Base-by-base conservation (phyloP, 495 filamentous ascomycete species). In the Saxispiralis lemnorum region DNA sequence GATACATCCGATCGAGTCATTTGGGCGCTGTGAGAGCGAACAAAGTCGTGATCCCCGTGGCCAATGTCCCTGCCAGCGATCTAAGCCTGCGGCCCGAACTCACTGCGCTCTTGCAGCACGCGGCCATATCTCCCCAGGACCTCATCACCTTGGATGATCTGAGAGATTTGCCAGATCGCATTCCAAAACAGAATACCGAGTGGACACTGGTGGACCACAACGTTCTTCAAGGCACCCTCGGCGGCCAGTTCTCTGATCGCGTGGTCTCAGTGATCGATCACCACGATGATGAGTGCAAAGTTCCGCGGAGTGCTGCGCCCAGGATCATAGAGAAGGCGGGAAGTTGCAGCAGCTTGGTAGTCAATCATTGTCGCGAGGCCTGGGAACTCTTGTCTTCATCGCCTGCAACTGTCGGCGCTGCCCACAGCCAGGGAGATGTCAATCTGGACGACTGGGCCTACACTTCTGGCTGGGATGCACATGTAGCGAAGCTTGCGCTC, bases 121-220 rank as follows among this genome's bases (percentile, higher is more conserved):
- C 65, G 13, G 24, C 57, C 32, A 44, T 67, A 14, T 43, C 64
- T 33, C 35, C 53, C 10, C 44, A 47, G 7, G 51, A 63, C 35
- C 54, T 71, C 14, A 62, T 69, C 36, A 69, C 64, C 1, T 44
- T 69, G 12, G 60, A 62, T 19, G 52, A 58, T 15, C 39, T 55
- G 13, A 49, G 53, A 7, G 44, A 46, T 13, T 48, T 60, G 7
- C 35, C 46, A 20, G 44, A 43, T 19, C 43, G 46, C 20, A 51
- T 63, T 52, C 67, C 41, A 39, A 63, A 53, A 48, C 43, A 43
- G 3, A 51, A 45, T 28, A 62, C 64, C 7, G 61, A 58, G 30
- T 78, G 73, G 71, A 59, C 83, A 1, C 67, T 97, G 11, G 84
- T 97, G 1, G 89, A 97, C 61, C 92, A 95, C 70, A 96, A 96